phyloP scores from a whole-genome alignment of 352 stramenopile species.

The Pythium apleroticum region DNA sequence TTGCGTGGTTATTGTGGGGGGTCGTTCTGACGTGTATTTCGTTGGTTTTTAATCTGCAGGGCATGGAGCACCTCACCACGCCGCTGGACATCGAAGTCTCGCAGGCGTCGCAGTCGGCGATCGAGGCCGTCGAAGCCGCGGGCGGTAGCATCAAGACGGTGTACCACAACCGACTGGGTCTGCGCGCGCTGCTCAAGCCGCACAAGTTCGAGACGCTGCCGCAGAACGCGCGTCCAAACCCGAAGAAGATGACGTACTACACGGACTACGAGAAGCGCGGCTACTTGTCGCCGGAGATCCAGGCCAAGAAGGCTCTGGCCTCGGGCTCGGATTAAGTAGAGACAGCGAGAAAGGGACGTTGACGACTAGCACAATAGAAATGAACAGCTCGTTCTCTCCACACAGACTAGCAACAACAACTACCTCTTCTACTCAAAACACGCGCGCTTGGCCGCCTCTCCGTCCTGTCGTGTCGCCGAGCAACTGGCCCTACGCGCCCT shows the following conservation, averaged over 20 bases:
- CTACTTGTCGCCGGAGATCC: constrained; percentile 96
- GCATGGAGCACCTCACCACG: constrained; percentile 83
- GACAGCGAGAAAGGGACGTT: neutral
- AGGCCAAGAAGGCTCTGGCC: constrained; percentile 87
- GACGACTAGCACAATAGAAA: constrained; percentile 10
- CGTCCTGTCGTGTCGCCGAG: constrained; percentile 24
- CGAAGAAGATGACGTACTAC: constrained; percentile 98
- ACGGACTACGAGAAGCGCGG: constrained; percentile 95
- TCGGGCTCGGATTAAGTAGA: constrained; percentile 25
- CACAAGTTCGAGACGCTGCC: constrained; percentile 96
- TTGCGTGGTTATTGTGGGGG: neutral
- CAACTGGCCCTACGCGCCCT: constrained; percentile 31
- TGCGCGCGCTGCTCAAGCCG: constrained; percentile 94
- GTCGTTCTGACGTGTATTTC: neutral
- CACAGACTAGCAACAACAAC: no score
- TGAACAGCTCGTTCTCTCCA: constrained; percentile 4
- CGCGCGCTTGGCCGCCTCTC: constrained; percentile 16
- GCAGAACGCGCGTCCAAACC: constrained; percentile 91
- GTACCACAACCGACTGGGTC: constrained; percentile 96
- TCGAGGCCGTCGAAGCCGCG: constrained; percentile 92
- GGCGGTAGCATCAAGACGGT: constrained; percentile 95
- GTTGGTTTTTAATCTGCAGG: constrained; percentile 23
- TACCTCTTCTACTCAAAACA: constrained; percentile 24
- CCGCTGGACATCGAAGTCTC: constrained; percentile 96
- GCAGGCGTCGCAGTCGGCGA: constrained; percentile 92